These are phyloP conservation scores for Petunia axillaris DNA, from an alignment of 257 asterid species.

Conservation along the genomic window DNA sequence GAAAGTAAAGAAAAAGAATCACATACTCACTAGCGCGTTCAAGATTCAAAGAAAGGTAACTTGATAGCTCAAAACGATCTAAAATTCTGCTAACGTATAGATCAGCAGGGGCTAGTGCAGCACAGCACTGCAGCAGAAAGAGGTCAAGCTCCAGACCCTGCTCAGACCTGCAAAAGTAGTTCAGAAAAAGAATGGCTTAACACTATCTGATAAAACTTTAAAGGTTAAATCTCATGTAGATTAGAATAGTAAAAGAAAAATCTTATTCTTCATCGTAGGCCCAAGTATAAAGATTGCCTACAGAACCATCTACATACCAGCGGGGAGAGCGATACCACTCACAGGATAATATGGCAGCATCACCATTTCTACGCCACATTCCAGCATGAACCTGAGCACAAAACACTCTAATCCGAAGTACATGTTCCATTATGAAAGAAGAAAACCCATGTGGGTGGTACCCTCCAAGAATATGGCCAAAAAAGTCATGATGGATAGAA, in stretches of 20 bases:
- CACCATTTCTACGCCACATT: constrained; percentile 98
- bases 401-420: constrained; percentile 90
- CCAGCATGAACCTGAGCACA: constrained; percentile 97
- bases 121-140: constrained; percentile 96
- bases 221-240: background rate
- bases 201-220: background rate
- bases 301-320: constrained; percentile 59
- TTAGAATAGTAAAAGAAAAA: background rate
- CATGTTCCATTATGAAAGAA: constrained; percentile 91
- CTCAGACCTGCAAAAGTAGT: constrained; percentile 72
- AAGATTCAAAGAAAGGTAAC: constrained; percentile 67
- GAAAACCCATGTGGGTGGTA: constrained; percentile 91
- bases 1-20: constrained; percentile 40
- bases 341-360: constrained; percentile 76
- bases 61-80: constrained; percentile 90
- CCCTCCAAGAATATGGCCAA: constrained; percentile 78
- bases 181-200: constrained; percentile 24
- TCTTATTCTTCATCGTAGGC: constrained; percentile 6
- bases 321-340: constrained; percentile 94
- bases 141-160: constrained; percentile 95
- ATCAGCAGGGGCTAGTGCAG: constrained; percentile 96
- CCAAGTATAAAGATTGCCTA: constrained; percentile 17
- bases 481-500: constrained; percentile 53
- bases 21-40: constrained; percentile 94
- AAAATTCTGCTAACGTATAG: constrained; percentile 71